Evolutionary conservation across 2,329 filamentous ascomycete genomes (phyloP), one percentile per base, ranked within the genome.

Genomic region (Didymella pomorum): DNA sequence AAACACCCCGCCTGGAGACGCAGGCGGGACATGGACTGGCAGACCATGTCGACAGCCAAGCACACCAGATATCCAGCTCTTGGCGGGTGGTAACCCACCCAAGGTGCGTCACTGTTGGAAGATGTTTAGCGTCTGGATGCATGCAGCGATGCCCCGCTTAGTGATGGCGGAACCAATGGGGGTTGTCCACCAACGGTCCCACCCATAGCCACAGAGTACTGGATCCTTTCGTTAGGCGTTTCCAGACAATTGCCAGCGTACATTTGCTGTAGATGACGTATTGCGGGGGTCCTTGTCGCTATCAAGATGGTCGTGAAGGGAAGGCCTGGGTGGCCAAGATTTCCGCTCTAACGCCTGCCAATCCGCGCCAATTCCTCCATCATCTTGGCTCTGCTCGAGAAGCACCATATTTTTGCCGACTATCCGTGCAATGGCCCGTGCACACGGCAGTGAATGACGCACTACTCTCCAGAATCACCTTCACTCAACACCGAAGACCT

Each of bases 21-120:
- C 57, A 65, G 50, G 67, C 64, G 64, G 66, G 61, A 62, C 63
- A 67, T 54, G 46, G 51, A 42, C 54, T 54, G 25, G 31, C 49
- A 48, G 56, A 50, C 23, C 63, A 67, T 68, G 65, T 63, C 59
- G 62, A 66, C 46, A 63, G 70, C 71, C 72, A 74, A 73, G 71
- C 61, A 41, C 53, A 63, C 58, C 55, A 67, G 61, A 56, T 68
- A 69, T 63, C 47, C 52, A 67, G 54, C 60, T 14, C 69, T 72
- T 74, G 71, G 70, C 70, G 31, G 53, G 56, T 65, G 63, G 64
- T 64, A 59, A 57, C 52, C 35, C 52, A 50, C 53, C 51, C 50
- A 61, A 65, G 52, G 52, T 39, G 69, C 66, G 69, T 70, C 70
- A 72, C 64, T 45, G 43, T 65, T 65, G 64, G 64, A 66, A 52